phyloP scores from a whole-genome alignment of 2,329 filamentous ascomycete species.

The Arachnomyces sp. region DNA sequence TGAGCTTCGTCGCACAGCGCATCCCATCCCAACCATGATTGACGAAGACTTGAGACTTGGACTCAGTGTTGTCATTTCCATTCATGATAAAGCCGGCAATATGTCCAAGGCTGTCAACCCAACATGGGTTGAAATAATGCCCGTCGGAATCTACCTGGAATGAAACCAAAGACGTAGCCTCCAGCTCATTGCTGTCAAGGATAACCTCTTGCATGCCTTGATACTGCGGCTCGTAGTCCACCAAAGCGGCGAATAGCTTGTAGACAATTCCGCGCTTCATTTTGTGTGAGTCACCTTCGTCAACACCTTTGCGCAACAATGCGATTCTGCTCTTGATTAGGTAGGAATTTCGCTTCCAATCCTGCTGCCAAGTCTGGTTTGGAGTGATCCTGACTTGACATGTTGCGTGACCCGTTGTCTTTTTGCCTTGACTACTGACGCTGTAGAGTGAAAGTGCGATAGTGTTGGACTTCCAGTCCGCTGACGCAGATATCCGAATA shows the following conservation, averaged over 20 bases:
- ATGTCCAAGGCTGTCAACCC: slow-evolving; percentile 29
- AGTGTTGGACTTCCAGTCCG: slow-evolving; percentile 3
- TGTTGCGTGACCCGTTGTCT: slow-evolving; percentile 6
- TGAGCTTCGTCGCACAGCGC: slow-evolving; percentile 17
- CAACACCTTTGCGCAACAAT: neutral
- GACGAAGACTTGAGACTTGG: slow-evolving; percentile 25
- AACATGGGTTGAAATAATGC: slow-evolving; percentile 28
- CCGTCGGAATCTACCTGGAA: slow-evolving; percentile 20
- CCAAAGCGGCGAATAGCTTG: slow-evolving; percentile 28
- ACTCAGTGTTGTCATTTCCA: slow-evolving; percentile 20
- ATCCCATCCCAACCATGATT: slow-evolving; percentile 29
- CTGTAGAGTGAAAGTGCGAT: slow-evolving; percentile 5
- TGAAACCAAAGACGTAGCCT: slow-evolving; percentile 27
- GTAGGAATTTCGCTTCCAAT: slow-evolving; percentile 6
- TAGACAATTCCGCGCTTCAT: slow-evolving; percentile 29
- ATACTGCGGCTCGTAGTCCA: slow-evolving; percentile 27
- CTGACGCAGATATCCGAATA: slow-evolving; percentile 2
- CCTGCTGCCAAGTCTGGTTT: slow-evolving; percentile 6
- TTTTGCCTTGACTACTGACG: slow-evolving; percentile 7
- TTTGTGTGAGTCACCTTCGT: slow-evolving; percentile 5
- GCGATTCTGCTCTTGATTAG: slow-evolving; percentile 9
- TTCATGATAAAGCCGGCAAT: slow-evolving; percentile 33
- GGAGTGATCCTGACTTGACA: slow-evolving; percentile 8
- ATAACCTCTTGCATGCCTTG: slow-evolving; percentile 31
- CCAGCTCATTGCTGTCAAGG: slow-evolving; percentile 28